Conservation (phyloP, 225 moss, liverwort and hornwort genomes). For the Marchantia paleacea region DNA sequence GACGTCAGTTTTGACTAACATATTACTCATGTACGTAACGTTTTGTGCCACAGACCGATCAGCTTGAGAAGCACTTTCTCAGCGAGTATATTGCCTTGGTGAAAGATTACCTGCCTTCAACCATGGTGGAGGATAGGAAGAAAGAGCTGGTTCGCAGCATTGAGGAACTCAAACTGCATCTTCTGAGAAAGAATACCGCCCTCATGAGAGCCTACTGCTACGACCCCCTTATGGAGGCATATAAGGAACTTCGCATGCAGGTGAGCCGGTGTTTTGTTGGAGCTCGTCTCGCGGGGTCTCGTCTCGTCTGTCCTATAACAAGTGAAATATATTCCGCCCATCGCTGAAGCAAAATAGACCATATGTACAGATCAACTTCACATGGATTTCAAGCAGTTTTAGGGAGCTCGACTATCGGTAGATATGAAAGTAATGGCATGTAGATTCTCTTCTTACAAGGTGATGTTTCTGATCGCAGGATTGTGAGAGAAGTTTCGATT, state of each 20-base stretch:
- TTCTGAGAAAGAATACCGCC: slow-evolving; percentile 85
- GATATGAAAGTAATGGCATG: neutral
- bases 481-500: slow-evolving; percentile 69
- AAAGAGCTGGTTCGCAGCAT: slow-evolving; percentile 65
- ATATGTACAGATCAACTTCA: neutral
- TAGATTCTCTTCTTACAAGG: neutral
- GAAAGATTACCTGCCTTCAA: slow-evolving; percentile 60
- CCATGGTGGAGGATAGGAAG: slow-evolving; percentile 69
- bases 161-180: slow-evolving; percentile 64
- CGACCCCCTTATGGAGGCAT: slow-evolving; percentile 89
- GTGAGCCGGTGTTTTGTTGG: slow-evolving; percentile 23
- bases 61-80: slow-evolving; percentile 57
- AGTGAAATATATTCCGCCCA: neutral
- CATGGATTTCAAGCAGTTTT: neutral
- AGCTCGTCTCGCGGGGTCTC: neutral
- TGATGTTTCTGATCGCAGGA: slow-evolving; percentile 51
- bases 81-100: slow-evolving; percentile 60
- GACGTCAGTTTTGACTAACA: no score
- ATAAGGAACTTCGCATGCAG: slow-evolving; percentile 91
- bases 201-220: slow-evolving; percentile 97
- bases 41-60: slow-evolving; percentile 53
- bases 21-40: neutral
- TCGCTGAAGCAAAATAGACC: neutral
- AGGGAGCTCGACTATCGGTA: neutral
- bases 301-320: neutral